Evolutionary conservation across 2,329 filamentous ascomycete species (phyloP), one percentile per base, ranked within the genome.

Genomic region (Aspergillus sp.): DNA sequence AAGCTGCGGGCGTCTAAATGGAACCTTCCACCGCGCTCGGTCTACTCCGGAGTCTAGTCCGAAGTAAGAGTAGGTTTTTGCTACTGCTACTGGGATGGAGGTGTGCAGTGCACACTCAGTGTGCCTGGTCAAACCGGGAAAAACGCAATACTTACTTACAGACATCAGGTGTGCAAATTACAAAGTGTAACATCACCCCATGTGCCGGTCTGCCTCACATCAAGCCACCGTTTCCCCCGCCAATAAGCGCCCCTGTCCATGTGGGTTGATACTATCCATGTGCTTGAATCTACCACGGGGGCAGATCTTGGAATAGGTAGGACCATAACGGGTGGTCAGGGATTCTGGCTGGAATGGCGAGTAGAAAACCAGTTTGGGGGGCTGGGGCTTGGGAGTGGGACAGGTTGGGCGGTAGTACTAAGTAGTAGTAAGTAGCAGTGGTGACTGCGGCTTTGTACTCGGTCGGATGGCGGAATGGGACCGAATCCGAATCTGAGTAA

Each of bases 131-230:
- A 15, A 27, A 41, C 52, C 11, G 47, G 39, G 21, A 25, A 27
- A 27, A 27, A 25, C 38, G 23, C 3, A 30, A 44, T 38, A 13
- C 32, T 36, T 38, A 11, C 30, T 36, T 50, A 50, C 47, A 19
- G 25, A 25, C 25, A n/a, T 48, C 17, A 17, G 47, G 27, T 17
- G 32, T 23, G n/a, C n/a, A 27, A 36, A 15, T 13, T 36, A 36
- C 32, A 36, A 10, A 25, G 25, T 59, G 32, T 38, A 38, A 30
- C 23, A 48, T 59, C 57, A 48, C 23, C 32, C 57, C 57, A 58
- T 54, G 23, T 27, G 48, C 49, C 41, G 19, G 39, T 36, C 32
- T 36, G 32, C 56, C 27, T 58, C 57, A 52, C 57, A 44, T 54
- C 38, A 30, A 41, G 39, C 50, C 32, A 54, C 25, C 5, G 5